Evolutionary conservation across 371 early-diverging fungal species (phyloP).

Genomic region (Umbelopsis sp.): DNA sequence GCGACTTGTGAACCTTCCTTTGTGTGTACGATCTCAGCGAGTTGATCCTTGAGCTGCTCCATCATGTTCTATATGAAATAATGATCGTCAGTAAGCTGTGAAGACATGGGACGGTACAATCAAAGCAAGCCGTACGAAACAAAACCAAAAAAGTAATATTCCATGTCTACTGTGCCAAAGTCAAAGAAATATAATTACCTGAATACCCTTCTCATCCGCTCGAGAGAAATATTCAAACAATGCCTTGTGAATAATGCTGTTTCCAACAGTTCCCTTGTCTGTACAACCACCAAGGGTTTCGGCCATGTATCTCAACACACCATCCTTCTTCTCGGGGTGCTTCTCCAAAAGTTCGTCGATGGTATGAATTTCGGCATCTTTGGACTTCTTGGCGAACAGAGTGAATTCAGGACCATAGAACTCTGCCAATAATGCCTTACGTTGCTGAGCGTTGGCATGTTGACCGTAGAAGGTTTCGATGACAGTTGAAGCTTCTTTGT

Average conservation of each 20-base stretch:
- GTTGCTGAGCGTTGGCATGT: constrained; percentile 80
- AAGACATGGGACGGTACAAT: too few species aligned
- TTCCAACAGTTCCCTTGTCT: constrained; percentile 83
- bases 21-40: constrained; percentile 89
- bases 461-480: constrained; percentile 87
- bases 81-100: neutral
- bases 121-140: too few species aligned
- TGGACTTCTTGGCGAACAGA: constrained; percentile 68
- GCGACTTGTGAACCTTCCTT: constrained; percentile 87
- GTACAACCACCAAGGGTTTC: constrained; percentile 72
- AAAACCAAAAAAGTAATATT: neutral
- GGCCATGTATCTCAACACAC: constrained; percentile 74
- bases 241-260: constrained; percentile 87
- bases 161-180: neutral
- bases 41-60: constrained; percentile 80
- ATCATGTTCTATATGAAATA: constrained; percentile 56
- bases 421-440: constrained; percentile 81
- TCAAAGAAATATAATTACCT: constrained; percentile 33
- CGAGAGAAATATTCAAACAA: constrained; percentile 81
- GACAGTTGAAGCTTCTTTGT: constrained; percentile 81
- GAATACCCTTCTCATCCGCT: constrained; percentile 63
- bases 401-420: constrained; percentile 94
- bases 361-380: constrained; percentile 52
- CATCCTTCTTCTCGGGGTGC: constrained; percentile 78
- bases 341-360: constrained; percentile 68